These are phyloP conservation scores for Pythium periplocum DNA, from an alignment of 352 stramenopile genomes.

Conservation along the genomic window DNA sequence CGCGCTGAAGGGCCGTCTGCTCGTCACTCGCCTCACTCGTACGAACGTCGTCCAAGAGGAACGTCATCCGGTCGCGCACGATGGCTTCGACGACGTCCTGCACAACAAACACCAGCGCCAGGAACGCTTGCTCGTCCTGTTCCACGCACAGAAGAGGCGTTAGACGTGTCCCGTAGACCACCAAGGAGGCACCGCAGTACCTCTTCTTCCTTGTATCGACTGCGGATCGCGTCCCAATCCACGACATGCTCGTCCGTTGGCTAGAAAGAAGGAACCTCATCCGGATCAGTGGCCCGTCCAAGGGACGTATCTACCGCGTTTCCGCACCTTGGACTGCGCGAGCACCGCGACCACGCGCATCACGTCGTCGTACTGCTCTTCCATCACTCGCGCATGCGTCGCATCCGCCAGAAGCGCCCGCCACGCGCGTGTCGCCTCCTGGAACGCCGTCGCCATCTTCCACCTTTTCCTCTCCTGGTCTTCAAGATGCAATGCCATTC, in stretches of 20 bases:
- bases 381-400: constrained; percentile 19
- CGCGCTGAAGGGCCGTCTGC: constrained; percentile 20
- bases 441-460: constrained; percentile 23
- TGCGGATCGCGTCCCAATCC: constrained; percentile 15
- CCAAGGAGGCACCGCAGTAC: constrained; percentile 1
- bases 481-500: neutral
- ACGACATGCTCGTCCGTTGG: neutral
- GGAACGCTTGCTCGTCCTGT: constrained; percentile 37
- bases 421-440: constrained; percentile 31
- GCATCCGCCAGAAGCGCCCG: constrained; percentile 27
- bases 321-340: constrained; percentile 6
- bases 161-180: too few relatives aligned
- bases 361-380: constrained; percentile 18
- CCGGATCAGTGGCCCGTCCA: too few relatives aligned
- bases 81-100: constrained; percentile 37
- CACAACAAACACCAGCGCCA: constrained; percentile 29
- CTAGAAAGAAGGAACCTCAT: neutral
- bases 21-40: constrained; percentile 1
- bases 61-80: constrained; percentile 44
- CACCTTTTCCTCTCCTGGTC: neutral
- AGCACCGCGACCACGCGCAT: constrained; percentile 34
- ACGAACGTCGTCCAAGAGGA: constrained; percentile 28
- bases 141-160: too few relatives aligned
- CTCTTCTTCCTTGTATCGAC: constrained; percentile 7
- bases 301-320: too few relatives aligned